A percentile compares a stretch with the other conserved stretches of the same genome.
These are phyloP conservation scores for Calycina herbarum DNA, from an alignment of 2,329 filamentous ascomycete species.

Conservation along the genomic window DNA sequence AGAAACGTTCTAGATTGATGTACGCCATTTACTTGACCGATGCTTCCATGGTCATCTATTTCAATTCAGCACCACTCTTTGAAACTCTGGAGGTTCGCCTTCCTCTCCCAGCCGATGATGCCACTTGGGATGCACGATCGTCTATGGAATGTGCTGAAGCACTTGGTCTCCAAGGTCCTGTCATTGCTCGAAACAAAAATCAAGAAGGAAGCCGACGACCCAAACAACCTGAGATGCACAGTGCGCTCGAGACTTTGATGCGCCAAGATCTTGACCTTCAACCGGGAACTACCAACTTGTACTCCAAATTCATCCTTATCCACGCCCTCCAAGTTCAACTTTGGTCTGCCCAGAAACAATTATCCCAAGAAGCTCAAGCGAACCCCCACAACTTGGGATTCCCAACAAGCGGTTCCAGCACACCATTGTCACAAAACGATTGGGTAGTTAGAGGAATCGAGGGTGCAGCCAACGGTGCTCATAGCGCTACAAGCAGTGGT, in stretches of 20 bases:
- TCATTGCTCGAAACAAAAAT: slow-evolving; percentile 56
- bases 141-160: slow-evolving; percentile 62
- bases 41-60: slow-evolving; percentile 66
- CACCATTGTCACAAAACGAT: slow-evolving; percentile 59
- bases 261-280: slow-evolving; percentile 59
- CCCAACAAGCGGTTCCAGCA: slow-evolving; percentile 48
- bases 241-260: slow-evolving; percentile 61
- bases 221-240: slow-evolving; percentile 64
- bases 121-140: slow-evolving; percentile 68
- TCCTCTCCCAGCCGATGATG: slow-evolving; percentile 72
- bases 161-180: slow-evolving; percentile 61
- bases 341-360: slow-evolving; percentile 48
- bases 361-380: slow-evolving; percentile 35
- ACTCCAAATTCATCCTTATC: slow-evolving; percentile 72
- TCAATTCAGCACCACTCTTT: slow-evolving; percentile 65
- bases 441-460: slow-evolving; percentile 51
- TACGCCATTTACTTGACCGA: slow-evolving; percentile 66
- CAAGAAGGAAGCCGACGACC: slow-evolving; percentile 60
- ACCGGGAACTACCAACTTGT: slow-evolving; percentile 67
- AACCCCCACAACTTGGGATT: slow-evolving; percentile 21
- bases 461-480: slow-evolving; percentile 43
- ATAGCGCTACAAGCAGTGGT: slow-evolving; percentile 48
- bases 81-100: slow-evolving; percentile 64
- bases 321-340: slow-evolving; percentile 68
- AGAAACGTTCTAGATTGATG: slow-evolving; percentile 65